Evolutionary conservation across 306 rosid species (phyloP), one percentile per base, ranked within the genome.

Genomic region (Begonia fuchsioides): DNA sequence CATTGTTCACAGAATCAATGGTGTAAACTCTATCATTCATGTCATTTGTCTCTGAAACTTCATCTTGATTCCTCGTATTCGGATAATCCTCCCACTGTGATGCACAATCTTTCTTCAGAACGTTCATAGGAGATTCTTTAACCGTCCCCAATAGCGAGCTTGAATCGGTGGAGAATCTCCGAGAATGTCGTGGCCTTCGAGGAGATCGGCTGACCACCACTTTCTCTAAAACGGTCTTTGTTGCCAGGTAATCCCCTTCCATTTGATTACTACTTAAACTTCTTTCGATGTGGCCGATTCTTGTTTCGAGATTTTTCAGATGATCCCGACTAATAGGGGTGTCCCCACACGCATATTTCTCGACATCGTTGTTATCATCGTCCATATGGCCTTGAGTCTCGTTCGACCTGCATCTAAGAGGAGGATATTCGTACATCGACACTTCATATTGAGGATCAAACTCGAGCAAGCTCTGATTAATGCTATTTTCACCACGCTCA

Each of bases 301-400:
- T 79, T 64, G 39, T 76, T 63, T 81, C 98, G 62, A 92, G 67
- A 68, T 66, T 80, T 75, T 59, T 80, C 71, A 82, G 68, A 1
- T 64, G 78, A 58, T 75, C 87, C 20, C 64, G 61, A 52, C 60
- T 62, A 8, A 17, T 66, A 2, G 98, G 98, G 64, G 86, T 82
- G 68, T 92, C 98, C 17, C 81, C 94, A 60, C 82, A 92, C 7
- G 73, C 93, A 73, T 92, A 75, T 60, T 92, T 92, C 75, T 92
- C 96, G 51, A 92, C 50, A 50, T 86, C 80, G n/a, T n/a, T n/a
- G n/a, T n/a, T n/a, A 56, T 75, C 85, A 26, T 53, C 68, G 50
- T 78, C 90, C 35, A 57, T 49, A 16, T 12, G 48, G 56, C 67
- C 73, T 43, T 73, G 83, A 57, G 62, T 50, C 60, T 65, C 83